These are phyloP conservation scores for Fistulinella cinereoalba DNA, from an alignment of 1,284 basidiomycete genomes.

Conservation along the genomic window DNA sequence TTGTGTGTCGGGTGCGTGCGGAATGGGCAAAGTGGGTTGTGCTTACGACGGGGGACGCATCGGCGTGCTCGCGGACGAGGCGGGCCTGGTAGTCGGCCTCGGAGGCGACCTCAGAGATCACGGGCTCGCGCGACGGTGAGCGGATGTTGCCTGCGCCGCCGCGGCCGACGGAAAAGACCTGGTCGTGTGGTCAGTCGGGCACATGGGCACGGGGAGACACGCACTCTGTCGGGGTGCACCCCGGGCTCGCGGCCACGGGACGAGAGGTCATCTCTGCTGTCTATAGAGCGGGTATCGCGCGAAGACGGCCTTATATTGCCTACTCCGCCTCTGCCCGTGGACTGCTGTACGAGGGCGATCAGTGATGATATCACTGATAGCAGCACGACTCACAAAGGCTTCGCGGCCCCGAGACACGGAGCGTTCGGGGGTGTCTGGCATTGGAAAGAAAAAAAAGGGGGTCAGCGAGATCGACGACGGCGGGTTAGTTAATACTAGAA, in stretches of 20 bases:
- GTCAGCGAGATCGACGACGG: background rate
- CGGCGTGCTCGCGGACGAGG: constrained; percentile 42
- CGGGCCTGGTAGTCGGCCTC: constrained; percentile 42
- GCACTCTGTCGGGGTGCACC: constrained; percentile 35
- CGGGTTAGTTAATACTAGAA: background rate
- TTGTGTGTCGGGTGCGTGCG: background rate
- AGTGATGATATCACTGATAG: background rate
- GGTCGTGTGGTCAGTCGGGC: background rate
- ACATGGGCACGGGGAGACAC: constrained; percentile 4
- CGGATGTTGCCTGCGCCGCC: constrained; percentile 79
- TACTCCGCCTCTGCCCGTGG: constrained; percentile 63
- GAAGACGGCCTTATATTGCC: constrained; percentile 62
- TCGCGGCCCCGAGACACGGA: constrained; percentile 46
- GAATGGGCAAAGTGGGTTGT: background rate
- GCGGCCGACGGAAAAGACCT: constrained; percentile 66
- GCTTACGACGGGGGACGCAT: constrained; percentile 40
- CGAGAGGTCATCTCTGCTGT: constrained; percentile 42
- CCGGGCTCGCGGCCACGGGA: constrained; percentile 58
- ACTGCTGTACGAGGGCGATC: constrained; percentile 37
- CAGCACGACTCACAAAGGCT: constrained; percentile 31
- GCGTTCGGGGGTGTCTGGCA: constrained; percentile 26
- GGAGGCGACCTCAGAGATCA: constrained; percentile 24
- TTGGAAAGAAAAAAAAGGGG: no score
- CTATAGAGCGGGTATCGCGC: constrained; percentile 35
- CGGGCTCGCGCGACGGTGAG: constrained; percentile 60